These are phyloP conservation scores for Gossypium bickii DNA, from an alignment of 345 rosid species.

Conservation along the genomic window DNA sequence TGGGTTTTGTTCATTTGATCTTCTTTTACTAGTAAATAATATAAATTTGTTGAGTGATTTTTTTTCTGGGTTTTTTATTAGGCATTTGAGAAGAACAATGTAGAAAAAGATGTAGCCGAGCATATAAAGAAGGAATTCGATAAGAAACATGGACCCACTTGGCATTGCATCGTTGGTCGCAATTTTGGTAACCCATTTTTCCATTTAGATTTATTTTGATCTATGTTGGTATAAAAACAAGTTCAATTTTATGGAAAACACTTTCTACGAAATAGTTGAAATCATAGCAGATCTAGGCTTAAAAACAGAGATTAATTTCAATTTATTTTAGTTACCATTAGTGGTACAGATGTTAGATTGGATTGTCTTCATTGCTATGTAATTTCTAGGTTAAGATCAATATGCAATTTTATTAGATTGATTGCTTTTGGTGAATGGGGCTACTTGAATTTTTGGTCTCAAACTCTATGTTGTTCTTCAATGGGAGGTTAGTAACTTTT, in stretches of 20 bases:
- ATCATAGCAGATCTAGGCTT: not conserved
- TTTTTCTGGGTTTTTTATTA: slow-evolving; percentile 21
- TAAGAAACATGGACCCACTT: slow-evolving; percentile 41
- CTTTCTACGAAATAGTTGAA: not conserved
- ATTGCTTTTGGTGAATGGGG: not conserved
- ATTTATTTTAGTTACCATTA: not conserved
- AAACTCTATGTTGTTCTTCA: not conserved
- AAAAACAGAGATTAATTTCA: not conserved
- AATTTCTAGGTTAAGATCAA: not conserved
- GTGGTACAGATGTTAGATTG: not conserved
- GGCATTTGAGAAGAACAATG: slow-evolving; percentile 78
- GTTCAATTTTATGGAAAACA: not conserved
- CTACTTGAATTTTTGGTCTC: not conserved
- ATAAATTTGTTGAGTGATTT: not conserved
- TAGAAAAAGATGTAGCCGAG: slow-evolving; percentile 98
- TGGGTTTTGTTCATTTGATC: slow-evolving; percentile 6
- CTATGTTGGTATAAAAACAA: not conserved
- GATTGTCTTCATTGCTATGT: not conserved
- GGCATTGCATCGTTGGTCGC: slow-evolving; percentile 99
- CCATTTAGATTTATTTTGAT: slow-evolving; percentile 1
- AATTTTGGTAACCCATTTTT: slow-evolving; percentile 69
- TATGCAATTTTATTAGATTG: not conserved
- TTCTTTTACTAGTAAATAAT: too few species aligned
- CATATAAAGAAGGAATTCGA: slow-evolving; percentile 24
- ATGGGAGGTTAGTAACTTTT: not conserved